Conservation (phyloP, 2,329 filamentous ascomycete species). For the Byssoonygena ceratinophila region DNA sequence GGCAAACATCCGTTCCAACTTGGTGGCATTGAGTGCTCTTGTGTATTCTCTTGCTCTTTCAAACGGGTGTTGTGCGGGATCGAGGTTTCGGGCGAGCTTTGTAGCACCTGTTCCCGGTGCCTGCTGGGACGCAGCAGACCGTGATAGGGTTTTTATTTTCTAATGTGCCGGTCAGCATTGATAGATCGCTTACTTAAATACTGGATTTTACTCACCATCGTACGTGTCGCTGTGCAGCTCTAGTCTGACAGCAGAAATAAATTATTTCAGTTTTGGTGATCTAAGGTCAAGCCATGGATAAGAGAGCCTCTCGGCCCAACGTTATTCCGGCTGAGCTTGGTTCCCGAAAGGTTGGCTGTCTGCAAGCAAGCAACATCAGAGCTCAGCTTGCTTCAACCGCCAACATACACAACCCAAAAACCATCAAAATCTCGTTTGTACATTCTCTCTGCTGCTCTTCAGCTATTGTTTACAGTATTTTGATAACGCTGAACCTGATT, state of each 20-base stretch:
- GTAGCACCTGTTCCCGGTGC: slow-evolving; percentile 37
- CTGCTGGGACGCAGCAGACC: slow-evolving; percentile 39
- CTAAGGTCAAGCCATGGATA: not conserved
- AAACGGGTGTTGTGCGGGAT: slow-evolving; percentile 80
- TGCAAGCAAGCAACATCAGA: slow-evolving; percentile 1
- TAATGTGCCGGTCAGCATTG: slow-evolving; percentile 17
- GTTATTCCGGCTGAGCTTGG: slow-evolving; percentile 10
- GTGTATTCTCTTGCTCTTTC: slow-evolving; percentile 82
- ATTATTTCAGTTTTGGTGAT: slow-evolving; percentile 6
- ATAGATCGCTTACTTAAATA: not conserved
- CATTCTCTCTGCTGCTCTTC: not conserved
- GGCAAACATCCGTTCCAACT: slow-evolving; percentile 86
- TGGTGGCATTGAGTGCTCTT: slow-evolving; percentile 69
- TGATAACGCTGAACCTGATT: not conserved
- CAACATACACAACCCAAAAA: not conserved
- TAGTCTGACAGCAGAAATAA: not conserved
- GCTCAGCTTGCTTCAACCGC: slow-evolving; percentile 3
- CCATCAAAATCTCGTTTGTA: not conserved
- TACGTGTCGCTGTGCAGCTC: not conserved
- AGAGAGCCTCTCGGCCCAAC: not conserved
- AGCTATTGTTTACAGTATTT: not conserved
- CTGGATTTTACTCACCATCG: slow-evolving; percentile 14
- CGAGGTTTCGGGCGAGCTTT: slow-evolving; percentile 47
- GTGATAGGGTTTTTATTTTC: slow-evolving; percentile 49
- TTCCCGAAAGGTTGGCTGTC: not conserved